Evolutionary conservation across 352 stramenopile species (phyloP), one percentile per base, ranked within the genome.

Genomic region (Globisporangium barbulae): DNA sequence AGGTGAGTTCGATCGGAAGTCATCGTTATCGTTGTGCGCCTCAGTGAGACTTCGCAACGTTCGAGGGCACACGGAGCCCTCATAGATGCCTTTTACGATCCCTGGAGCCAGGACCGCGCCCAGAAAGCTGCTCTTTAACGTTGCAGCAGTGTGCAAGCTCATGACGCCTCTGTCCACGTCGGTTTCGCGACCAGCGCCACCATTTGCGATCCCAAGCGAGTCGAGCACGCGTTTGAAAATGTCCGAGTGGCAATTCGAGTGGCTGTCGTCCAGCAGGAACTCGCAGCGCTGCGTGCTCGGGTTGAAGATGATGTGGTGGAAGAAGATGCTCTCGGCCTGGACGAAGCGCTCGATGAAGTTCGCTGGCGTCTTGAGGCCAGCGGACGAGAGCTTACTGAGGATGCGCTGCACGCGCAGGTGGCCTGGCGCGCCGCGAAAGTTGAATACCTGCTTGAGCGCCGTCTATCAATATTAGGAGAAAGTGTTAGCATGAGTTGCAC

Each of bases 241-340:
- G 35, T 91, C 82, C 10, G 68, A 41, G 28, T 82, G 79, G 54
- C 78, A 88, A 45, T 87, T 86, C 5, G 28, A 31, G 31, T 88
- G 70, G 19, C 63, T 70, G 4, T 69, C 66, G 45, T 82, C 71
- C 64, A 89, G 65, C 28, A 93, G 71, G 30, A 89, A 81, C 49
- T 87, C 75, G 47, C 81, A 89, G 8, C 55, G 59, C 12, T 73
- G 67, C 28, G 65, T 62, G 30, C 59, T 64, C 2, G 76, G 59
- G 56, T 93, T 88, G 73, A 89, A 93, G 57, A 93, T 58, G 41
- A 90, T 74, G 61, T 93, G 84, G 63, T 93, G 82, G 64, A 78
- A 91, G 64, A 93, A 93, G n/a, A 91, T 75, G 53, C 79, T 78
- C 60, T 93, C 84, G 7, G 82, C 82, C 21, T 80, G 76, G 41